Evolutionary conservation across 2,329 filamentous ascomycete genomes (phyloP).

Genomic region (Remersonia thermophila): DNA sequence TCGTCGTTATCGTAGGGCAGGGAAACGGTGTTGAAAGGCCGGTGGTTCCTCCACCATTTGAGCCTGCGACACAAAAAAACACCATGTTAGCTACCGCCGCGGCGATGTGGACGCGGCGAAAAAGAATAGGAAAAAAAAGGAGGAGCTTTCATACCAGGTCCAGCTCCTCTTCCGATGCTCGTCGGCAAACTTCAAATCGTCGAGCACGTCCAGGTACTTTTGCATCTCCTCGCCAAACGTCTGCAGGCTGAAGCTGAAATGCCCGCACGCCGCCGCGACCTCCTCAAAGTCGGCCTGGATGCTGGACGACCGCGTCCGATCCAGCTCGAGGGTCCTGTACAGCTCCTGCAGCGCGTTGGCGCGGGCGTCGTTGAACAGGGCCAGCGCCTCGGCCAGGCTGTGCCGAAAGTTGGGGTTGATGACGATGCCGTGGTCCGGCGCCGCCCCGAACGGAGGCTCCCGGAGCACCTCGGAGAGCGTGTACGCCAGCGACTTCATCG

Average conservation of each 20-base stretch:
- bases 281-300: slow-evolving; percentile 92
- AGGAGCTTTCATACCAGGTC: slow-evolving; percentile 55
- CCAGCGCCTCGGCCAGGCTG: slow-evolving; percentile 69
- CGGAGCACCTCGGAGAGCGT: slow-evolving; percentile 81
- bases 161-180: slow-evolving; percentile 54
- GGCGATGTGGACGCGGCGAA: too few species aligned
- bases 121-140: too few species aligned
- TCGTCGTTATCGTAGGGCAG: slow-evolving; percentile 31
- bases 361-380: slow-evolving; percentile 65
- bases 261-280: slow-evolving; percentile 91
- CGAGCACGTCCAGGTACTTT: slow-evolving; percentile 68
- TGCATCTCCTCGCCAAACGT: slow-evolving; percentile 87
- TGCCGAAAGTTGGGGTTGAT: slow-evolving; percentile 70
- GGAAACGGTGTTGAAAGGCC: slow-evolving; percentile 8
- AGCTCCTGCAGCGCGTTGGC: slow-evolving; percentile 64
- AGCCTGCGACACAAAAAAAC: too few species aligned
- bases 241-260: slow-evolving; percentile 85
- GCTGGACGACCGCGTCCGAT: slow-evolving; percentile 54
- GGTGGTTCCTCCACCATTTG: slow-evolving; percentile 51
- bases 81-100: too few species aligned
- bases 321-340: slow-evolving; percentile 67
- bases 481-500: slow-evolving; percentile 90
- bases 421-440: slow-evolving; percentile 54
- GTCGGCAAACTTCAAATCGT: slow-evolving; percentile 66
- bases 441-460: slow-evolving; percentile 67